These are phyloP conservation scores for Gossypium herbaceum DNA, from an alignment of 345 rosid species.

Conservation along the genomic window DNA sequence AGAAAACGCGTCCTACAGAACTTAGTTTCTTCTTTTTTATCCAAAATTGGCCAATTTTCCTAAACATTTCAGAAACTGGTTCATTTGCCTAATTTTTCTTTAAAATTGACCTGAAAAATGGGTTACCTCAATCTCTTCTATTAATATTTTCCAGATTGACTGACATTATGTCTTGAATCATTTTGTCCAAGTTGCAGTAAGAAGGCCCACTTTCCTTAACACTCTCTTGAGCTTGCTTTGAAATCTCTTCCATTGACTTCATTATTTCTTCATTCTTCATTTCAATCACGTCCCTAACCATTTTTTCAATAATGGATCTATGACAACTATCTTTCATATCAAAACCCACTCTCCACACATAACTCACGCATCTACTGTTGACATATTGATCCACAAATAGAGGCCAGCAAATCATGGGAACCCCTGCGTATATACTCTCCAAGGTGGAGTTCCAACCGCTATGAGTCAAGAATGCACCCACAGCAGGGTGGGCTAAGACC, in stretches of 20 bases:
- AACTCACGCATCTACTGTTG: slow-evolving; percentile 38
- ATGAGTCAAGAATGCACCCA: slow-evolving; percentile 42
- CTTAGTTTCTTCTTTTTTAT: too few species aligned
- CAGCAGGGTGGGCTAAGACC: slow-evolving; percentile 33
- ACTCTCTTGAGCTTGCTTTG: slow-evolving; percentile 26
- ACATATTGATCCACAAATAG: slow-evolving; percentile 35
- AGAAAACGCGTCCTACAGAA: not conserved
- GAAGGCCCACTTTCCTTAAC: slow-evolving; percentile 37
- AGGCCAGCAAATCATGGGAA: slow-evolving; percentile 56
- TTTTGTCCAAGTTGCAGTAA: slow-evolving; percentile 22
- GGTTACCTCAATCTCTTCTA: too few species aligned
- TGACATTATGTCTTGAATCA: slow-evolving; percentile 24
- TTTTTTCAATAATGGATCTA: slow-evolving; percentile 33
- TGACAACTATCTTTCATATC: slow-evolving; percentile 51
- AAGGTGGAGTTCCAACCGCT: slow-evolving; percentile 56
- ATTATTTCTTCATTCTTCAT: slow-evolving; percentile 30
- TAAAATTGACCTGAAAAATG: too few species aligned
- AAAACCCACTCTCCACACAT: slow-evolving; percentile 40
- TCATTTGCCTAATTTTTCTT: too few species aligned
- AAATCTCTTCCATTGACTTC: slow-evolving; percentile 22
- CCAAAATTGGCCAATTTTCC: too few species aligned
- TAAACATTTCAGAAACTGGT: too few species aligned
- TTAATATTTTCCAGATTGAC: not conserved
- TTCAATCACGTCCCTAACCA: slow-evolving; percentile 46
- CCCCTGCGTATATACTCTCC: slow-evolving; percentile 37